Base-by-base conservation (phyloP, 225 moss, liverwort and hornwort species). In the Marchantia paleacea region DNA sequence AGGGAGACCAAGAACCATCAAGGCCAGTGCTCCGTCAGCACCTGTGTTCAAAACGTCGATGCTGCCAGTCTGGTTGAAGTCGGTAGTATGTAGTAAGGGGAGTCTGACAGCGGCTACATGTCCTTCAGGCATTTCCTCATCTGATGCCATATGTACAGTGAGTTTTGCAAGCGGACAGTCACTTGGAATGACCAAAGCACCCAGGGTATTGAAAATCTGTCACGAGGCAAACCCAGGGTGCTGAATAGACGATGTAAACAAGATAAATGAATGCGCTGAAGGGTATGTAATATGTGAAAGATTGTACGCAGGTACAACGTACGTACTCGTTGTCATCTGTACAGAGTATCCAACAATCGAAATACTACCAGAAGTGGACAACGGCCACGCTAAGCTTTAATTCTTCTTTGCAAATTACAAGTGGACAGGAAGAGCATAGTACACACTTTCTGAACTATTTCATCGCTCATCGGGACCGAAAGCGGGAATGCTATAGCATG, bases 91-190 rank as follows among this genome's bases (percentile, higher is more conserved):
- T 85, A 93, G 79, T 67, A 89, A 85, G 10, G 91, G 94, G 80
- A 94, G 91, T 68, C 91, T 90, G 80, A 94, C 92, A 67, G 88
- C 94, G 77, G 91, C 92, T 25, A 89, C 87, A 67, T 91, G 89
- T 29, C 86, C 92, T 75, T 89, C 85, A 54, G 86, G 77, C 49
- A 88, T 79, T 50, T 85, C 84, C 52, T 77, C 91, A 72, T 78
- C 79, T 49, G 88, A 72, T 49, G 85, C 78, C 85, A 79, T 84
- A 39, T 60, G 20, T 39, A n/a, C 13, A n/a, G 52, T 89, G 52
- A 90, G 88, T 82, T 77, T 90, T 80, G 85, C 84, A 69, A 94
- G 78, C 30, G 84, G 55, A 64, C 90, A 89, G 48, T 77, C 81
- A 39, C 77, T 77, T 66, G 92, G 87, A 86, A 92, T 80, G 68